Base-by-base conservation (phyloP, 305 asterid species). In the Rubia tinctorum region DNA sequence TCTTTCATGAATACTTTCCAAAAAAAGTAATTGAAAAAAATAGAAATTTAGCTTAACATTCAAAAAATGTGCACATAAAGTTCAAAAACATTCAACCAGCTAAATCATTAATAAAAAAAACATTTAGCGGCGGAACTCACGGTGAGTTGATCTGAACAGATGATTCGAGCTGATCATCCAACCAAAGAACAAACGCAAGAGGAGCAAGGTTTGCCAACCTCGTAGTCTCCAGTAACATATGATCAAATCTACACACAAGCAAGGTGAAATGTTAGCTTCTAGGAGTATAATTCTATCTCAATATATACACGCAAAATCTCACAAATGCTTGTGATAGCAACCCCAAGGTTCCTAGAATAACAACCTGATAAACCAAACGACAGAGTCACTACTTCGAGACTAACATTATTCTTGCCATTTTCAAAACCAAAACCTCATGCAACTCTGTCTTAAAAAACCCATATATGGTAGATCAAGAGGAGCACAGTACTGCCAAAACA, bases 121-220 rank as follows among this genome's bases (percentile, higher is more conserved):
- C 3, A 30, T 30, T 30, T 30, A 30, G 37, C 3, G 37, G 37
- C 3, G 37, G 3, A 80, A 82, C 97, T 85, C 83, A 95, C 99
- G 7, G 99, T 95, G 79, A 95, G 83, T 95, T 97, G 61, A 95
- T 97, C 79, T 88, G 83, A 68, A 92, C 92, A 75, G 82, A 89
- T 75, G 98, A 88, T 76, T 94, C 99, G 74, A 92, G 85, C 82
- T 94, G 98, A 84, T 95, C 98, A 85, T 95, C 99, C 88, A 92
- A 86, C 99, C 98, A 95, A 78, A 95, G 98, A 80, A 95, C 91
- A 30, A 97, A 95, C 76, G 97, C 98, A 73, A 95, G 91, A 74
- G 99, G 98, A 73, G 99, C 99, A 77, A 98, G 98, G 79, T 95
- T 95, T 55, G 98, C 99, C 81, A 95, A 80, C 68, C 98, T 98